Conservation (phyloP, 1,284 basidiomycete genomes). For the Sporisorium scitamineum region DNA sequence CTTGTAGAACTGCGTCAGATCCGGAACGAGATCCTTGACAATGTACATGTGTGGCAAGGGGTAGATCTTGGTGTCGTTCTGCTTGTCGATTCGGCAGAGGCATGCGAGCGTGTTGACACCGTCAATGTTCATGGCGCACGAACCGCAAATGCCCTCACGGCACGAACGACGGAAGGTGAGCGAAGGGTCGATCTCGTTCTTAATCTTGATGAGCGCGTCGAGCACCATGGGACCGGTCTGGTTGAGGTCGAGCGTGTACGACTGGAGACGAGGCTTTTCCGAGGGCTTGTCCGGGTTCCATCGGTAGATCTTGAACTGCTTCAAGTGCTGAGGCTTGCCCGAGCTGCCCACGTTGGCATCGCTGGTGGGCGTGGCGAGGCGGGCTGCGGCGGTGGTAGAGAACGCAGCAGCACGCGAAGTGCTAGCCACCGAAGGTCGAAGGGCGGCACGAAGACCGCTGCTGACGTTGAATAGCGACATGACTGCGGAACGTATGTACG, state of each 20-base stretch:
- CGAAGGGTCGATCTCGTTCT: constrained; percentile 97
- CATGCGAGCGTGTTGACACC: constrained; percentile 95
- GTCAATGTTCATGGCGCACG: constrained; percentile 99
- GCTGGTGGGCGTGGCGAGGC: constrained; percentile 62
- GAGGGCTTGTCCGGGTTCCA: constrained; percentile 91
- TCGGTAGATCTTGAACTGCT: constrained; percentile 69
- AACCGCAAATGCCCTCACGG: constrained; percentile 97
- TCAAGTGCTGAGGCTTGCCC: constrained; percentile 61
- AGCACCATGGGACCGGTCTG: constrained; percentile 97
- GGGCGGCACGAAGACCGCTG: constrained; percentile 40
- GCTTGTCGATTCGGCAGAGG: constrained; percentile 92
- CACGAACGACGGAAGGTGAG: constrained; percentile 96
- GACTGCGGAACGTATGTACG: background rate
- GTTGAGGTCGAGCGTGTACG: constrained; percentile 92
- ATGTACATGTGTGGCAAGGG: constrained; percentile 99
- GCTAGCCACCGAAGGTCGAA: constrained; percentile 41
- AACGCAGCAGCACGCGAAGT: constrained; percentile 48
- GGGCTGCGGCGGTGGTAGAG: constrained; percentile 56
- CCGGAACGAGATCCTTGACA: constrained; percentile 95
- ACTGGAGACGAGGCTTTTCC: constrained; percentile 90
- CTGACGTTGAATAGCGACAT: constrained; percentile 50
- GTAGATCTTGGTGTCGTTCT: constrained; percentile 84
- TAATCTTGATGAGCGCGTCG: constrained; percentile 93
- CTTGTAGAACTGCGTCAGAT: constrained; percentile 93
- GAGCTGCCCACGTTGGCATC: constrained; percentile 43